A percentile compares a stretch with the other conserved stretches of the same genome.
Evolutionary conservation across 164 flowering plant species (phyloP).

Genomic region (Magnolia officinalis): DNA sequence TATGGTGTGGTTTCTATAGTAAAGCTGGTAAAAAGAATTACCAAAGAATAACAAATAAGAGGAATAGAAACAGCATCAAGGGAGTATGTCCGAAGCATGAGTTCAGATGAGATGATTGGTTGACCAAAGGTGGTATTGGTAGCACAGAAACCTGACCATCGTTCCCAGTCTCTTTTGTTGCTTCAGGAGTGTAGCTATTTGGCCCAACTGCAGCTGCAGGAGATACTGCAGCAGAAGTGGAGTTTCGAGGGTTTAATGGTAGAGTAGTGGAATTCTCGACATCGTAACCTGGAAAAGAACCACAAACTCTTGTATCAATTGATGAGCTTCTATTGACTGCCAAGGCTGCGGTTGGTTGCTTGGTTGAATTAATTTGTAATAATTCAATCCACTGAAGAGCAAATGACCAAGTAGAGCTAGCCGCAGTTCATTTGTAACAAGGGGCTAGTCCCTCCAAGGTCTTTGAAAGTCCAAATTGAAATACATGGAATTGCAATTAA

Average conservation of each 20-base stretch:
- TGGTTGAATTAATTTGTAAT: background rate
- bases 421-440: too few species aligned
- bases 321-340: background rate
- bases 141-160: slow-evolving; percentile 19
- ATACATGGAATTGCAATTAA: background rate
- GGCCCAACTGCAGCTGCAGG: slow-evolving; percentile 33
- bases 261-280: slow-evolving; percentile 18
- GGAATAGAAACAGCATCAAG: slow-evolving; percentile 8
- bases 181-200: slow-evolving; percentile 26
- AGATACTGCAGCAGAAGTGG: slow-evolving; percentile 18
- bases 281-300: slow-evolving; percentile 33
- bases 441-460: background rate
- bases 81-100: background rate
- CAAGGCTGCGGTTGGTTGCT: background rate
- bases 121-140: slow-evolving; percentile 8
- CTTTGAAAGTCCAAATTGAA: background rate
- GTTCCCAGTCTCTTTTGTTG: slow-evolving; percentile 22
- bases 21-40: slow-evolving; percentile 1
- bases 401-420: too few species aligned
- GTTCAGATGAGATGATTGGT: slow-evolving; percentile 2
- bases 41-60: slow-evolving; percentile 9
- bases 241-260: slow-evolving; percentile 19
- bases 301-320: background rate
- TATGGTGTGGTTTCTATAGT: background rate
- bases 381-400: too few species aligned